A percentile compares a stretch with the other conserved stretches of the same genome.
Evolutionary conservation across 2,329 filamentous ascomycete genomes (phyloP).

Genomic region (Alternaria consortialis): DNA sequence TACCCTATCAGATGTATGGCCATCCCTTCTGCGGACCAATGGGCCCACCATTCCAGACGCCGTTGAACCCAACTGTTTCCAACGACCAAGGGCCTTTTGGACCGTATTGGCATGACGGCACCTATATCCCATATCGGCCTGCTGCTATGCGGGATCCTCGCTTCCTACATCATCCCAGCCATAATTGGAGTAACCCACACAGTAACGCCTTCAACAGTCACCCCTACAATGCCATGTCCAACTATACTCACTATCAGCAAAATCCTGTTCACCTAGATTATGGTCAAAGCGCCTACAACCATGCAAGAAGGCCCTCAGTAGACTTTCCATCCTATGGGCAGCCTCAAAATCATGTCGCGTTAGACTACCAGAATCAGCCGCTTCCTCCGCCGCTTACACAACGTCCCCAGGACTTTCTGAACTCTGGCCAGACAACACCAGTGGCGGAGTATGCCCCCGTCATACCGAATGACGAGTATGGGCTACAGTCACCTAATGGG

Average conservation of each 20-base stretch:
- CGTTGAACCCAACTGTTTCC: slow-evolving; percentile 51
- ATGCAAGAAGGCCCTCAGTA: slow-evolving; percentile 28
- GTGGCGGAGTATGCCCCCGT: slow-evolving; percentile 32
- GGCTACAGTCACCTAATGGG: slow-evolving; percentile 53
- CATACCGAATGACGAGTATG: slow-evolving; percentile 48
- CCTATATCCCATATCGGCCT: slow-evolving; percentile 52
- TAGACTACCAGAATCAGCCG: slow-evolving; percentile 40
- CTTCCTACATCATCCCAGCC: slow-evolving; percentile 43
- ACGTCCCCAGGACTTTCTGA: slow-evolving; percentile 36
- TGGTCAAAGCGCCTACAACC: slow-evolving; percentile 34
- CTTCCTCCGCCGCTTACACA: slow-evolving; percentile 33
- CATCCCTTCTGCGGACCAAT: slow-evolving; percentile 44
- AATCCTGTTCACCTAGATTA: slow-evolving; percentile 39
- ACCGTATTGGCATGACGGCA: slow-evolving; percentile 54
- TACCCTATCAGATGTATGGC: slow-evolving; percentile 61
- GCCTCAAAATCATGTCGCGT: slow-evolving; percentile 30
- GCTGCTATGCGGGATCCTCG: slow-evolving; percentile 53
- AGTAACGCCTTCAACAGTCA: slow-evolving; percentile 40
- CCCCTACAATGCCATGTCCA: slow-evolving; percentile 36
- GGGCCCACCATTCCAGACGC: slow-evolving; percentile 46
- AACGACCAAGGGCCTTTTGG: slow-evolving; percentile 54
- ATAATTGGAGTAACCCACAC: slow-evolving; percentile 45
- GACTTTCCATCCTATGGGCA: slow-evolving; percentile 41
- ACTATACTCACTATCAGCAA: slow-evolving; percentile 37
- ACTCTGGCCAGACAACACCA: slow-evolving; percentile 44